Conservation (phyloP, 2,329 filamentous ascomycete species). For the Xylariales sp. region DNA sequence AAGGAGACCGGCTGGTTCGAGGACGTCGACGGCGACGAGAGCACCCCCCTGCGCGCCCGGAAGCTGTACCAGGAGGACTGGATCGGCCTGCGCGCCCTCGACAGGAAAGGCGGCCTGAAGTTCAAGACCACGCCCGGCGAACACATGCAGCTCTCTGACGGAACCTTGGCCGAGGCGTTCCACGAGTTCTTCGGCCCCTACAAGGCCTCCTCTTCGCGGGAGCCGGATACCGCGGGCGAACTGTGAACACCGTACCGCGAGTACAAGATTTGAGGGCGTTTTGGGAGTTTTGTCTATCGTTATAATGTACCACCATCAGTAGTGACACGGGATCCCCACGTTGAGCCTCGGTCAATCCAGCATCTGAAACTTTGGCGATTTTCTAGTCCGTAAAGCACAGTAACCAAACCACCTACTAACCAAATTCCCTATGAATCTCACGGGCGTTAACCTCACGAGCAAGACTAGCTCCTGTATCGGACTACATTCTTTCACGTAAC, state of each 20-base stretch:
- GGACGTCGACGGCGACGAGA: slow-evolving; percentile 79
- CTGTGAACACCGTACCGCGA: slow-evolving; percentile 18
- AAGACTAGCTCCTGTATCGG: not conserved
- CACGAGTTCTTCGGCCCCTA: slow-evolving; percentile 71
- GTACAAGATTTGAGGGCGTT: slow-evolving; percentile 26
- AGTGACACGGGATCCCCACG: slow-evolving; percentile 1
- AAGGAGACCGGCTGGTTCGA: slow-evolving; percentile 93
- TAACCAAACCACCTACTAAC: not conserved
- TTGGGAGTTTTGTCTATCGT: slow-evolving; percentile 15
- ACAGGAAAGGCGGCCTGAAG: slow-evolving; percentile 80
- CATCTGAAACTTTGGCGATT: not conserved
- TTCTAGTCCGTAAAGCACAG: not conserved
- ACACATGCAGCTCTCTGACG: slow-evolving; percentile 83
- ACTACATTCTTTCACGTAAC: not conserved
- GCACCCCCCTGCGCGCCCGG: slow-evolving; percentile 75
- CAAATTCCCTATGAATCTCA: not conserved
- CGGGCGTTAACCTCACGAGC: not conserved
- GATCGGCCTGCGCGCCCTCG: slow-evolving; percentile 84
- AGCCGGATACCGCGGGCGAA: slow-evolving; percentile 14
- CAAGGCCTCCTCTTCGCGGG: slow-evolving; percentile 41
- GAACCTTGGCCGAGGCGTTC: slow-evolving; percentile 74
- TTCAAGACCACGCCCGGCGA: slow-evolving; percentile 79
- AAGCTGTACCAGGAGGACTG: slow-evolving; percentile 89
- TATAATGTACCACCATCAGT: slow-evolving; percentile 32
- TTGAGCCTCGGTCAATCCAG: not conserved